Evolutionary conservation across 2,329 filamentous ascomycete species (phyloP), one percentile per base, ranked within the genome.

Genomic region (Tolypocladium tundrense): DNA sequence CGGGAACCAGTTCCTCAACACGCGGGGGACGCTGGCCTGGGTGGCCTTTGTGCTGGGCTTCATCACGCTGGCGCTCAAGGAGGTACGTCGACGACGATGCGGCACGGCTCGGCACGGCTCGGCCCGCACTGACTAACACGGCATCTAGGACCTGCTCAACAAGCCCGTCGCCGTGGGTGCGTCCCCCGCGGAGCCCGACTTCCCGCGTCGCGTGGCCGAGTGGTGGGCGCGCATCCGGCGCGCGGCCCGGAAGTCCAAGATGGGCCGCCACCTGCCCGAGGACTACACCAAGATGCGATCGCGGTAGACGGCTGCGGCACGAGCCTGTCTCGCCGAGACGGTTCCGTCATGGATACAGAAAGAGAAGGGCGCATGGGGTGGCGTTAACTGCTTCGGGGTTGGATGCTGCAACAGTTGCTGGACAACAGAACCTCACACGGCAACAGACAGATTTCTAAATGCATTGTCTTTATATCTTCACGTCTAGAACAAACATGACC

Each of bases 21-120:
- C 71, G 3, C 69, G 66, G 52, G 72, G 72, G 16, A 74, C 70
- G 7, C 58, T 74, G 53, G 70, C 69, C 3, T 74, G 72, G 72
- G 70, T 74, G 1, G 72, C 71, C 10, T 73, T 74, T 60, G 72
- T 74, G 7, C 61, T 74, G 54, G 72, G 67, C 14, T 74, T 74
- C 57, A 68, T 74, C 54, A 73, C 71, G 0, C 58, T 73, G 57
- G 72, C 72, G 7, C 31, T 69, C 11, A 66, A 73, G 33, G 70
- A 73, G 67, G 71, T 72, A 56, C 4, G 27, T 6, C 27, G 24
- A 4, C 6, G 27, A 31, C 27, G 4, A 31, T 4, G 6, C 27
- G 27, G 27, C 27, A 31, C 27, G 27, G 27, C 27, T 27, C 27
- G 27, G 27, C 27, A 31, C 27, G 27, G 27, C 27, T 27, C 24